A percentile compares a stretch with the other conserved stretches of the same genome.
These are phyloP conservation scores for Benincasa hispida DNA, from an alignment of 306 rosid species.

Conservation along the genomic window DNA sequence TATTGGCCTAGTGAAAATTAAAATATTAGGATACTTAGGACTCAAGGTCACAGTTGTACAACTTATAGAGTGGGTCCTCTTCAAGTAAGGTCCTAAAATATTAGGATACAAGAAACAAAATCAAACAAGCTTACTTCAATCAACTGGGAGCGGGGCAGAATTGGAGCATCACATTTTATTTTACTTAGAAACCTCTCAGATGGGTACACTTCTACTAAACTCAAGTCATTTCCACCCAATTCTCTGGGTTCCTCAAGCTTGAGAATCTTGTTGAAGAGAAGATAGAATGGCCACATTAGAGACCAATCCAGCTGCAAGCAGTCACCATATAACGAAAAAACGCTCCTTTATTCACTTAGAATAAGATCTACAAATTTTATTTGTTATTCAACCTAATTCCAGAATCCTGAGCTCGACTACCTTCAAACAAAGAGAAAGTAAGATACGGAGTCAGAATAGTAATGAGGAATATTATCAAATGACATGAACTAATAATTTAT, in stretches of 20 bases:
- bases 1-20: background rate
- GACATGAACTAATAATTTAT: background rate
- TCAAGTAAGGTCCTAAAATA: no score
- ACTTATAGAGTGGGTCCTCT: no score
- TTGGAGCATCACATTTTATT: constrained; percentile 20
- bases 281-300: constrained; percentile 80
- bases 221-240: constrained; percentile 28
- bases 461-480: background rate
- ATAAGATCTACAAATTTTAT: background rate
- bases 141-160: constrained; percentile 31
- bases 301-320: constrained; percentile 17
- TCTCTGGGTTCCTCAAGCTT: constrained; percentile 37
- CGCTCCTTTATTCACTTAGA: background rate
- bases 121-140: constrained; percentile 52
- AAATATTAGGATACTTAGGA: no score
- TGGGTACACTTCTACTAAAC: constrained; percentile 27
- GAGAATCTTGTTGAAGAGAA: constrained; percentile 55
- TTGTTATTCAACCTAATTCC: background rate
- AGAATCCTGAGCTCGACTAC: background rate
- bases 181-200: constrained; percentile 24
- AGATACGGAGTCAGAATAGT: background rate
- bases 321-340: constrained; percentile 11
- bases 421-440: background rate
- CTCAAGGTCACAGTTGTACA: no score
- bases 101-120: background rate